Percentiles rank a stretch among this genome's conserved stretches.
These are phyloP conservation scores for Colletotrichum siamense DNA, from an alignment of 2,329 filamentous ascomycete species.

Conservation along the genomic window DNA sequence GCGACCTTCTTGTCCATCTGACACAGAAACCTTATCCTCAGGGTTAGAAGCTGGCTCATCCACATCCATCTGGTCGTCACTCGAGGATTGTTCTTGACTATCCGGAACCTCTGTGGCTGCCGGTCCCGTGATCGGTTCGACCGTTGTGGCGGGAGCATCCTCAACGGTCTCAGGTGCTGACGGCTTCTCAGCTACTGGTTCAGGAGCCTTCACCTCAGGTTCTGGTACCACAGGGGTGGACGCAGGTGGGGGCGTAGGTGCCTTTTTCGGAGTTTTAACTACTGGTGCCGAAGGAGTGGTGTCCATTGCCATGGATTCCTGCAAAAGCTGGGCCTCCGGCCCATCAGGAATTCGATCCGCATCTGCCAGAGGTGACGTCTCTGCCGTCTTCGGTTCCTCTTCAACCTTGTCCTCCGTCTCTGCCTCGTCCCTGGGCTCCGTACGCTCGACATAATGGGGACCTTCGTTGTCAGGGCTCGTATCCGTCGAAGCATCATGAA, in stretches of 20 bases:
- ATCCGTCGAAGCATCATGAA: conserved; percentile 72
- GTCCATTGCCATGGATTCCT: conserved; percentile 41
- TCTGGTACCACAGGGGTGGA: neutral
- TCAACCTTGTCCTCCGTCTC: conserved; percentile 38
- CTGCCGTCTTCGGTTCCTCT: conserved; percentile 12
- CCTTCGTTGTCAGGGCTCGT: conserved; percentile 77
- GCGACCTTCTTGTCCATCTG: neutral
- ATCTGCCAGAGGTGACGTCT: neutral
- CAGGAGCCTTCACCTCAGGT: neutral
- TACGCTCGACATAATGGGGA: conserved; percentile 57
- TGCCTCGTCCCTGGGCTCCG: conserved; percentile 38
- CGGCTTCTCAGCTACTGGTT: neutral
- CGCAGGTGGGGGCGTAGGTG: neutral
- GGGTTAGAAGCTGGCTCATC: conserved; percentile 27
- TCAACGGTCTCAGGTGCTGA: neutral
- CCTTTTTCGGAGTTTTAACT: conserved; percentile 13
- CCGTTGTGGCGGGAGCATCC: neutral
- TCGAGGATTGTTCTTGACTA: conserved; percentile 37
- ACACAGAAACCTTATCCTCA: conserved; percentile 13
- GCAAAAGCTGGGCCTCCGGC: conserved; percentile 50
- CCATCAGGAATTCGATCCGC: conserved; percentile 29
- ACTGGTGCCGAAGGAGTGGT: conserved; percentile 10
- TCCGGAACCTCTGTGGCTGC: conserved; percentile 36
- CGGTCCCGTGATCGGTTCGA: neutral
- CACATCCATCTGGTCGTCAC: conserved; percentile 38